phyloP scores from a whole-genome alignment of 441 rosid species.

The Croton laevigatus region DNA sequence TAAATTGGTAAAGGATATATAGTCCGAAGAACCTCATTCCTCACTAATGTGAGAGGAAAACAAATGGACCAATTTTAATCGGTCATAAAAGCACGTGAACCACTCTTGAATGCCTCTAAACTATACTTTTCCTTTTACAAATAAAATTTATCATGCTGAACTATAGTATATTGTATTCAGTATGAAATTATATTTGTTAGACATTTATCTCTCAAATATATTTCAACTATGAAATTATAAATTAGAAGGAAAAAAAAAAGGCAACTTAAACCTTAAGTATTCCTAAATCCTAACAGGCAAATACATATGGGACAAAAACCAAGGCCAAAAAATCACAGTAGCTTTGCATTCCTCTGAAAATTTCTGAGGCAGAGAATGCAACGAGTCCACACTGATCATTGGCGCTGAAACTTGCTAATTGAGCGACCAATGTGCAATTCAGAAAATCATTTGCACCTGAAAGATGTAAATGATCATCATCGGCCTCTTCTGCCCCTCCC shows the following conservation, averaged over 20 bases:
- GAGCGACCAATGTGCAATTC: background rate
- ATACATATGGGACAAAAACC: background rate
- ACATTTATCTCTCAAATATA: background rate
- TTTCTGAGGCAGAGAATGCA: background rate
- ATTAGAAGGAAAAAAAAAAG: background rate
- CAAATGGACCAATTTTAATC: too few relatives aligned
- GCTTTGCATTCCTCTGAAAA: background rate
- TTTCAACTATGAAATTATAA: background rate
- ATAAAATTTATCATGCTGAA: background rate
- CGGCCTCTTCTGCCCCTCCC: conserved; percentile 33
- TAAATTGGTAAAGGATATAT: too few relatives aligned
- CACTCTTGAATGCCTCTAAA: too few relatives aligned
- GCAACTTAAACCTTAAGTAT: background rate
- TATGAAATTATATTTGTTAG: background rate
- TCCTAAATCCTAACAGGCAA: background rate
- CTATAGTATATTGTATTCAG: background rate
- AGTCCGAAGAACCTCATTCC: too few relatives aligned
- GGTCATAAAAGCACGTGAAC: too few relatives aligned
- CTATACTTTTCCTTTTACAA: background rate
- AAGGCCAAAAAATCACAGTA: background rate
- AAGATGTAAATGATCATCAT: conserved; percentile 16
- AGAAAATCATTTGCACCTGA: background rate
- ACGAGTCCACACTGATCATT: background rate
- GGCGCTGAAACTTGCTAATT: background rate
- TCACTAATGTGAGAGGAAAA: too few relatives aligned